A percentile compares a stretch with the other conserved stretches of the same genome.
phyloP scores from a whole-genome alignment of 140 eudicot genomes.

The Anethum foeniculum region DNA sequence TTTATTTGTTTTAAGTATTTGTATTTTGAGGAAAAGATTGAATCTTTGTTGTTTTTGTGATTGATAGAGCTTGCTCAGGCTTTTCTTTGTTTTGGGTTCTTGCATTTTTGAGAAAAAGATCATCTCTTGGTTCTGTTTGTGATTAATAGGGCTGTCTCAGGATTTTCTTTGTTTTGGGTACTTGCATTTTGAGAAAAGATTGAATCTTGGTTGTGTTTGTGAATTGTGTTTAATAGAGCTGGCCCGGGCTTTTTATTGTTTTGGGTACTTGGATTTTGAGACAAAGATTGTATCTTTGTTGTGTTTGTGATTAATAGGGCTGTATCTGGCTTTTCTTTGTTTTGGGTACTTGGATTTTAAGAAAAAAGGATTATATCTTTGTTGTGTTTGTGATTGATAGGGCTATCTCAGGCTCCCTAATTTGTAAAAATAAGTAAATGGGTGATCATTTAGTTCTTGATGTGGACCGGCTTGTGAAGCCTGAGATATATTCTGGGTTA shows the following conservation, averaged over 20 bases:
- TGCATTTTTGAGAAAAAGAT: background rate
- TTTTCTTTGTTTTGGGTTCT: background rate
- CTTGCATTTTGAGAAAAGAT: background rate
- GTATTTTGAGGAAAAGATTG: background rate
- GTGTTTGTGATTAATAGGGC: background rate
- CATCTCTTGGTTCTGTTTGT: background rate
- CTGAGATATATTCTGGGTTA: constrained; percentile 13
- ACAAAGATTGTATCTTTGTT: background rate
- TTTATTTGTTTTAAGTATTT: background rate
- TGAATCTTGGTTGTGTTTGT: background rate
- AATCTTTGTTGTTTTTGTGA: background rate
- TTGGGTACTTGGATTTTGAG: background rate
- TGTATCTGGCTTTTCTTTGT: background rate
- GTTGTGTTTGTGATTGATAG: background rate
- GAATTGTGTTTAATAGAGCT: background rate
- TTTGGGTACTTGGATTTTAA: background rate
- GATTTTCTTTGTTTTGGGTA: background rate
- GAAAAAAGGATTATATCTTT: background rate
- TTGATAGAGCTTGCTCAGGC: background rate
- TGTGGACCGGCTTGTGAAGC: constrained; percentile 11
- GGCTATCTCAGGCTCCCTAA: constrained; percentile 5
- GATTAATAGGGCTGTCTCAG: background rate
- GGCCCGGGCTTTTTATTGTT: background rate
- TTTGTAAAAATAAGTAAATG: background rate
- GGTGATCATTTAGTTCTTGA: constrained; percentile 11